Evolutionary conservation across 176 grass and related monocot genomes (phyloP).

Genomic region (Typha latifolia): DNA sequence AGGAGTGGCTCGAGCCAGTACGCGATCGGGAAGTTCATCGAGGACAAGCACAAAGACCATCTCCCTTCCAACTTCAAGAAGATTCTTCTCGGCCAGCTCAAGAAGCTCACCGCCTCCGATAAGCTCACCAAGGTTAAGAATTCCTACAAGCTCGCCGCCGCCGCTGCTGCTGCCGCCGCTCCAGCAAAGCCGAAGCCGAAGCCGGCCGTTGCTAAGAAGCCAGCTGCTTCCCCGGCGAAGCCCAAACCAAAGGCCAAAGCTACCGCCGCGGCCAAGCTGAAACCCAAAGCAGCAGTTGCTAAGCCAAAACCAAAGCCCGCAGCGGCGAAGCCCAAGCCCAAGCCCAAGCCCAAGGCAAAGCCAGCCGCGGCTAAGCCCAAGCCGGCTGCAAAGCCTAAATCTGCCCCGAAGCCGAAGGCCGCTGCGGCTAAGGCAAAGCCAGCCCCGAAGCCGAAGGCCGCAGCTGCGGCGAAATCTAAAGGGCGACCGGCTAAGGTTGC

Average conservation of each 20-base stretch:
- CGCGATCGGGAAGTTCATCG: slow-evolving; percentile 58
- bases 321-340: neutral
- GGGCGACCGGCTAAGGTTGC: too few species aligned
- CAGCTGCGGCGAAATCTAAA: neutral
- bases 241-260: neutral
- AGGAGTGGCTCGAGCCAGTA: slow-evolving; percentile 51
- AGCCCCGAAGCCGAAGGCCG: neutral
- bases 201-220: neutral
- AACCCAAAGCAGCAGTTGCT: neutral
- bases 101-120: slow-evolving; percentile 46
- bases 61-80: slow-evolving; percentile 50
- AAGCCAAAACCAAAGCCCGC: neutral
- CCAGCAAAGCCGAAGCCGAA: neutral
- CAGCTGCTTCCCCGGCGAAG: neutral
- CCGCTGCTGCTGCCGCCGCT: slow-evolving; percentile 5
- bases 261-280: neutral
- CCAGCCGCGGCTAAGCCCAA: neutral
- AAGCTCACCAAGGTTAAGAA: slow-evolving; percentile 69
- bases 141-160: slow-evolving; percentile 45
- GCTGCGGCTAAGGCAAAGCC: neutral
- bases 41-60: slow-evolving; percentile 58
- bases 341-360: neutral
- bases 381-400: neutral
- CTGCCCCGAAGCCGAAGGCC: neutral
- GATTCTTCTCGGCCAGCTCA: slow-evolving; percentile 42